Evolutionary conservation across 2,329 filamentous ascomycete species (phyloP), one percentile per base, ranked within the genome.

Genomic region (Apiospora saccharicola): DNA sequence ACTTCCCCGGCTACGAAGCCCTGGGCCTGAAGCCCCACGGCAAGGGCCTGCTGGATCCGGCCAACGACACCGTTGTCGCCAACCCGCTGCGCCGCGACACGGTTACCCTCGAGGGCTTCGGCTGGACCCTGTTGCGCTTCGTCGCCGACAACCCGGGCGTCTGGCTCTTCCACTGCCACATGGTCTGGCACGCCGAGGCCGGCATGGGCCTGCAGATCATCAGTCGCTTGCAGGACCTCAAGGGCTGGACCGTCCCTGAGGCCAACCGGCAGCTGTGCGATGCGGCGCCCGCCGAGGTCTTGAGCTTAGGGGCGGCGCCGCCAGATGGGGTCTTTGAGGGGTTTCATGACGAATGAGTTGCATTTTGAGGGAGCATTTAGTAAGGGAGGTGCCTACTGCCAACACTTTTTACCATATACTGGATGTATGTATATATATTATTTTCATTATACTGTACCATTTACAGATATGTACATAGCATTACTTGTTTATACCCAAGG

Each of bases 11-110:
- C 1, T 86, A 86, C 74, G 78, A 77, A 8, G 74, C 75, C 4
- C 74, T 86, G 0, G 80, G 80, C 7, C 75, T 86, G 3, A 51
- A 73, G 10, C 75, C 77, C 4, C 77, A 76, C 6, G 82, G 81
- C 12, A 77, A 76, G 67, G 82, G 82, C 0, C 75, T 81, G 19
- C 76, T 85, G 3, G 77, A 83, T 71, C 74, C 83, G 3, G 73
- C 74, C 26, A 83, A 86, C 72, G 71, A 75, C 6, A 78, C 79
- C 19, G 72, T 79, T 43, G 44, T 82, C 10, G 75, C 75, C 12
- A 86, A 86, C 73, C 83, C 87, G 3, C 78, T 87, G 3, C 82
- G 85, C n/a, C 80, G 87, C 53, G 88, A 90, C 75, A 81, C 81
- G 1, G 79, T 80, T 24, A 79, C 80, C 1, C 82, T 83, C 22